Evolutionary conservation across 352 stramenopile species (phyloP), one percentile per base, ranked within the genome.

Genomic region (Nothophytophthora sp.): DNA sequence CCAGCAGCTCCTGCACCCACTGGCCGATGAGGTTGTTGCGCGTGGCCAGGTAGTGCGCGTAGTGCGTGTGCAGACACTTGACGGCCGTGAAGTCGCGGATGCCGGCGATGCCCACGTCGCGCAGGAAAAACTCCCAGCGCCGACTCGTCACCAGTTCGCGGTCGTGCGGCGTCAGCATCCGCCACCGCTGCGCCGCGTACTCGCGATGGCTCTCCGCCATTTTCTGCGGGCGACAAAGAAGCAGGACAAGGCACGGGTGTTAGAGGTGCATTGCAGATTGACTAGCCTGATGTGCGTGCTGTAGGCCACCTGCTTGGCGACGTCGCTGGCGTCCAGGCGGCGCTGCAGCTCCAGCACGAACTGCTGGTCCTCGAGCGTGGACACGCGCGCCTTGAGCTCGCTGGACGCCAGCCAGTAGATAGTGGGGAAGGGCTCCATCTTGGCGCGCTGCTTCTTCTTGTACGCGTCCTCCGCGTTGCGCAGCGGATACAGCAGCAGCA

Each of bases 51-150:
- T 70, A 89, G 44, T 89, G 78, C 24, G 78, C 78, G 56, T 89
- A 89, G 62, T 89, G 78, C 28, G 76, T 81, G 57, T 89, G 78
- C 36, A 89, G 63, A 55, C 78, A 89, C 66, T 89, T 89, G 53
- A 86, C 77, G 22, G 69, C 75, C 16, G 69, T 66, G 15, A 66
- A 73, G 22, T 84, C 68, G 24, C 70, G 74, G 54, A 86, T 83
- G 36, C 77, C 77, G 16, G 67, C 77, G 47, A 88, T 81, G 36
- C 74, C 77, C 8, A 86, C 77, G 55, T 80, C 55, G 12, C 55
- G 60, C 18, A 88, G 44, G 39, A 76, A 50, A 16, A 66, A 61
- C 28, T 61, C 53, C 77, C 77, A 88, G 19, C 43, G 51, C 7
- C 67, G 63, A 20, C 24, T 4, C 44, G 63, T 67, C 28, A 88